Conservation (phyloP, 352 stramenopile genomes). For the Phytopythium montanum region DNA sequence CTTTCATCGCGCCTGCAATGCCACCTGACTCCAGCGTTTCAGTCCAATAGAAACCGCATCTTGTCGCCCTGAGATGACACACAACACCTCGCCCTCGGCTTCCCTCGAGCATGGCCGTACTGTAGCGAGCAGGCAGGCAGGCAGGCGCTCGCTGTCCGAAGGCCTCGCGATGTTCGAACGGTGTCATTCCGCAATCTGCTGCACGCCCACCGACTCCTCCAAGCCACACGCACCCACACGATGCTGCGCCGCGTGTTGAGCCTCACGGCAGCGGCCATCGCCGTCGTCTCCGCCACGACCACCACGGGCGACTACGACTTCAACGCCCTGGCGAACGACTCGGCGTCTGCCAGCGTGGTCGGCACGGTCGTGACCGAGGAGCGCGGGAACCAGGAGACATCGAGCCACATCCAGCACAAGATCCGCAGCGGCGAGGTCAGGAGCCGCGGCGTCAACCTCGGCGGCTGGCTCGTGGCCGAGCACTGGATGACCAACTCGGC, state of each 20-base stretch:
- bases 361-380: conserved; percentile 6
- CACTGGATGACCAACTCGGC: conserved; percentile 71
- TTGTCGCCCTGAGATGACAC: neutral
- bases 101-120: too few species aligned
- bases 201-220: neutral
- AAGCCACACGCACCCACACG: neutral
- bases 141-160: neutral
- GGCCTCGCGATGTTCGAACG: neutral
- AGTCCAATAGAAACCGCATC: neutral
- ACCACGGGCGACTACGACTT: conserved; percentile 1
- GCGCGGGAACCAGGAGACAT: conserved; percentile 4
- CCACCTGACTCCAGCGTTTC: neutral
- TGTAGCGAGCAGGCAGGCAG: too few species aligned
- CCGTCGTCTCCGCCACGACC: neutral
- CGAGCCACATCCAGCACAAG: conserved; percentile 21
- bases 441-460: conserved; percentile 72
- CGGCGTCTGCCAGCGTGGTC: neutral
- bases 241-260: conserved; percentile 1
- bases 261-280: neutral
- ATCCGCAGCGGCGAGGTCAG: conserved; percentile 34
- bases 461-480: conserved; percentile 78
- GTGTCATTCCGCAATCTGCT: neutral
- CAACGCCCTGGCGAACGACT: neutral
- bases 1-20: neutral
- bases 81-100: too few species aligned